phyloP scores from a whole-genome alignment of 768 basidiomycete species.

The Rickenella mellea region DNA sequence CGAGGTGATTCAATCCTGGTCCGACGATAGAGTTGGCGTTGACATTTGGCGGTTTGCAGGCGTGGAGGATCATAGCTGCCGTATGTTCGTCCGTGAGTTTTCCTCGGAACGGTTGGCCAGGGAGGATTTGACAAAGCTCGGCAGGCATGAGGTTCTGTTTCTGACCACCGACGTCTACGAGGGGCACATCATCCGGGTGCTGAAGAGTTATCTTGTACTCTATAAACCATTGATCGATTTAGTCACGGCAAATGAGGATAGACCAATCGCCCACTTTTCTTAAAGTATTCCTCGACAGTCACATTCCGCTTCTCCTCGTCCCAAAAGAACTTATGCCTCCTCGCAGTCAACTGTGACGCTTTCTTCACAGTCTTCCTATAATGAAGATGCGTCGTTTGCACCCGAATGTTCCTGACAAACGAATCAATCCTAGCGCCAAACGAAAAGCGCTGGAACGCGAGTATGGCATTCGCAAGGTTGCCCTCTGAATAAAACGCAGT shows the following conservation, averaged over 20 bases:
- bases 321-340: slow-evolving; percentile 28
- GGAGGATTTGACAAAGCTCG: slow-evolving; percentile 40
- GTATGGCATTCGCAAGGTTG: slow-evolving; percentile 34
- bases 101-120: slow-evolving; percentile 31
- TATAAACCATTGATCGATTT: slow-evolving; percentile 10
- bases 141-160: slow-evolving; percentile 34
- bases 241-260: neutral
- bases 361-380: slow-evolving; percentile 65
- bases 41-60: slow-evolving; percentile 39
- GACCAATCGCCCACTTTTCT: slow-evolving; percentile 26
- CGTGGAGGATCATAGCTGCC: slow-evolving; percentile 37
- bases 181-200: slow-evolving; percentile 37
- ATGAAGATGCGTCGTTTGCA: slow-evolving; percentile 61
- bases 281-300: slow-evolving; percentile 39
- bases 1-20: slow-evolving; percentile 33
- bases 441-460: slow-evolving; percentile 33
- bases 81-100: slow-evolving; percentile 50
- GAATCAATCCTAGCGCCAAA: slow-evolving; percentile 50
- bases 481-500: slow-evolving; percentile 35
- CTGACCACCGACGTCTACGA: slow-evolving; percentile 49
- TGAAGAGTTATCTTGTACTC: slow-evolving; percentile 33
- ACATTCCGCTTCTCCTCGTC: slow-evolving; percentile 28
- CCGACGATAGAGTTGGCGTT: slow-evolving; percentile 36
- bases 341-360: slow-evolving; percentile 31
- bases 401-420: slow-evolving; percentile 58